These are phyloP conservation scores for Lichtheimia corymbifera DNA, from an alignment of 371 early-diverging fungal species.

Conservation along the genomic window DNA sequence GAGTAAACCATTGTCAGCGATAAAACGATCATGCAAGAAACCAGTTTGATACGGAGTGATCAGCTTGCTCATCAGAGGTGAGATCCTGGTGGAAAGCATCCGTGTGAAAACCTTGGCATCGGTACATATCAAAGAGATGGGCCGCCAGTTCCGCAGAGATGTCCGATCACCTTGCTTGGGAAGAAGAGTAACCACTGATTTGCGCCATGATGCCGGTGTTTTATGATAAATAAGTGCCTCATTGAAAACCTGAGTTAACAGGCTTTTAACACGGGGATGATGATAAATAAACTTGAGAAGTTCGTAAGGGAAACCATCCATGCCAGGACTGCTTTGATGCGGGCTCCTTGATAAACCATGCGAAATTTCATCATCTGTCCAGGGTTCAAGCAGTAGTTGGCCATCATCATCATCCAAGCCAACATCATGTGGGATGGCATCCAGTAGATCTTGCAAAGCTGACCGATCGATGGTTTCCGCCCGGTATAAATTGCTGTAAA, in stretches of 20 bases:
- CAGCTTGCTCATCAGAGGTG: not conserved
- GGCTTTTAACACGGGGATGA: not conserved
- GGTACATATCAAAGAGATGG: constrained; percentile 19
- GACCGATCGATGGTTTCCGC: too few species aligned
- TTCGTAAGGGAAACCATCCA: constrained; percentile 14
- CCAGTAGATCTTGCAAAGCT: too few species aligned
- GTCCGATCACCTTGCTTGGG: constrained; percentile 25
- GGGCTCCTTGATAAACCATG: not conserved
- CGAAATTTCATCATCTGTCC: not conserved
- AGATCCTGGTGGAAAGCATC: constrained; percentile 11
- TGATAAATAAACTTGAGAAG: not conserved
- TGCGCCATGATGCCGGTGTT: not conserved
- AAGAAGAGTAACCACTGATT: constrained; percentile 3
- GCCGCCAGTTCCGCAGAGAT: constrained; percentile 28
- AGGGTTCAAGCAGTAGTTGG: not conserved
- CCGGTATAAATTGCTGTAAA: constrained; percentile 6
- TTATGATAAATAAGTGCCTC: not conserved
- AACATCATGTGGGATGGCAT: not conserved
- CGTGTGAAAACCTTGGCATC: constrained; percentile 21
- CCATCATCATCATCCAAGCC: not conserved
- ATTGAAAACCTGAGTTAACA: not conserved
- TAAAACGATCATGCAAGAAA: constrained; percentile 10
- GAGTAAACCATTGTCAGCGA: constrained; percentile 17
- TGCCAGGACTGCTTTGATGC: constrained; percentile 6
- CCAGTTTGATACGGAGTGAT: constrained; percentile 22